Percentiles rank a stretch among this genome's conserved stretches.
Evolutionary conservation across 345 rosid species (phyloP).

Genomic region (Trapa incisa): DNA sequence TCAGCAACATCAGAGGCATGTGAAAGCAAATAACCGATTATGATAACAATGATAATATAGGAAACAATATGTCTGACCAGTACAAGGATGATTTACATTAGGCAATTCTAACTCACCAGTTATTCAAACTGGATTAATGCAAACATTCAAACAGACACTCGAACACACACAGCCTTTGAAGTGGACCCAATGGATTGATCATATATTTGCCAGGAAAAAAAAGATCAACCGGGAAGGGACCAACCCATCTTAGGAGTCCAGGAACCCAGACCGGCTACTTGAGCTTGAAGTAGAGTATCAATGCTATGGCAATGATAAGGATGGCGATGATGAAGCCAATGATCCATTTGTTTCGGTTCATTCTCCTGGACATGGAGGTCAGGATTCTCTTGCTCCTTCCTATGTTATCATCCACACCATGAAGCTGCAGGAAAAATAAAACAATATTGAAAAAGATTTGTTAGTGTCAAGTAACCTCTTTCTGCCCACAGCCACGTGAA

Average conservation of each 20-base stretch:
- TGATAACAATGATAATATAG: too few relatives aligned
- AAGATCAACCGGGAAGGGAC: not conserved
- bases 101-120: not conserved
- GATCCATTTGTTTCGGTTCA: slow-evolving; percentile 85
- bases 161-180: not conserved
- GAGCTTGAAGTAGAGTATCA: slow-evolving; percentile 74
- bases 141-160: not conserved
- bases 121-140: not conserved
- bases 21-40: not conserved
- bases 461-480: not conserved
- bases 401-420: slow-evolving; percentile 81
- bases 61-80: too few relatives aligned
- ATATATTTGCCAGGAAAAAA: too few relatives aligned
- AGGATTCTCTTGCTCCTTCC: slow-evolving; percentile 82
- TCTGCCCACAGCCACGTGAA: not conserved
- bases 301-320: slow-evolving; percentile 38
- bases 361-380: slow-evolving; percentile 64
- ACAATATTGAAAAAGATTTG: not conserved
- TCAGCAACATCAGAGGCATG: too few relatives aligned
- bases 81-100: not conserved
- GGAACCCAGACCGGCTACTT: slow-evolving; percentile 14
- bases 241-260: not conserved
- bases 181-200: not conserved
- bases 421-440: slow-evolving; percentile 34
- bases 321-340: slow-evolving; percentile 41